Base-by-base conservation (phyloP, 208 protist genomes). In the Wallacemonas sp. region DNA sequence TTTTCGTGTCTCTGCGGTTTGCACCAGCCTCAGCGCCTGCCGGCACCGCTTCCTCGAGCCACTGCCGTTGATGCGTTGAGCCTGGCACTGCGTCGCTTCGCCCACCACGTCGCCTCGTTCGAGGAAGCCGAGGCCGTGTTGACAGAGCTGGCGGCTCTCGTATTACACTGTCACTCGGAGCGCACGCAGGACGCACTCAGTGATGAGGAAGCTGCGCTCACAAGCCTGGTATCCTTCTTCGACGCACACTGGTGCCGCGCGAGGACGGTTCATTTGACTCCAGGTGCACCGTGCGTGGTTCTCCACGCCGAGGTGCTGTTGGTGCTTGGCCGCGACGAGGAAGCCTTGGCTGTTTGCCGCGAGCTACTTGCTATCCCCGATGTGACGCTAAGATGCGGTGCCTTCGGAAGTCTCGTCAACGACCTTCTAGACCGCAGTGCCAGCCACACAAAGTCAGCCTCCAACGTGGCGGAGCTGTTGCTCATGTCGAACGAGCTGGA, bases 51-150 rank as follows among this genome's bases (percentile, higher is more conserved):
- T 19, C 50, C 50, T n/a, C 30, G n/a, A 26, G 50, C 9, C 13
- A 27, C 21, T 13, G 50, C 38, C 30, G 1, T 26, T 6, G 4
- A 27, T 24, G 50, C 30, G 5, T n/a, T 57, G 13, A 26, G 17
- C 8, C 15, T 57, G 50, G 50, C 50, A 0, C 50, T 57, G 29
- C 9, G 15, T 3, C 50, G 50, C 30, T 57, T 57, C 22, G 30
- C 30, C 30, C 12, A 8, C 3, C 22, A 58, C 6, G n/a, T 10
- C 3, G 45, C 48, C 27, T 68, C 63, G 12, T 3, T 38, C 0
- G 63, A 68, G 34, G 68, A 73, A 44, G n/a, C 9, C 1, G 68
- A 73, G 34, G 44, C 13, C 13, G 26, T 67, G 4, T 38, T 67
- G 27, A 54, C 39, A 15, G 30, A 48, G 30, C 45, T 72, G 6